phyloP scores from a whole-genome alignment of 208 protist species.

The Balamuthia mandrillaris region DNA sequence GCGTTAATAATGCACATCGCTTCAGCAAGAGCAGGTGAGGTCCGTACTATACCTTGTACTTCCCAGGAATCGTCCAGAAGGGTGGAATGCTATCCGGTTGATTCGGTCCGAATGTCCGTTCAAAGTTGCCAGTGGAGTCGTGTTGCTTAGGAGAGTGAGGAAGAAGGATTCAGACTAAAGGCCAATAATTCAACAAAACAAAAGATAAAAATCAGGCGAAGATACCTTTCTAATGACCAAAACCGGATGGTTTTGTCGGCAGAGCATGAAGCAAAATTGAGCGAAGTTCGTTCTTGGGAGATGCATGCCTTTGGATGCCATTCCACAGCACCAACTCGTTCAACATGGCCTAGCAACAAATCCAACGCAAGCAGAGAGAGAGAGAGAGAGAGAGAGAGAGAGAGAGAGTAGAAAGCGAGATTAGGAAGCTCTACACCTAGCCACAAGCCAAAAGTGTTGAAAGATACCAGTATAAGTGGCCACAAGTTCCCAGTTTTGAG shows the following conservation, averaged over 20 bases:
- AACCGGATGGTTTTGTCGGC: conserved; percentile 51
- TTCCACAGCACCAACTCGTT: conserved; percentile 49
- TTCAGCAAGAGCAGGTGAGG: too few species aligned
- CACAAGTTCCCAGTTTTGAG: conserved; percentile 17
- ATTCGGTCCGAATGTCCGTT: conserved; percentile 51
- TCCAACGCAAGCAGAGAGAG: background rate
- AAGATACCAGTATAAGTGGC: background rate
- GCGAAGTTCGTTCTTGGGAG: background rate
- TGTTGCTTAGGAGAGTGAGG: background rate
- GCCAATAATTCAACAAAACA: too few species aligned
- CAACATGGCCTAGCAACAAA: conserved; percentile 40
- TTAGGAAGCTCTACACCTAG: background rate
- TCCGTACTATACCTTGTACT: conserved; percentile 46
- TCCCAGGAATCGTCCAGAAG: conserved; percentile 41
- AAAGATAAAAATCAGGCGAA: background rate
- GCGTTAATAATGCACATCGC: too few species aligned
- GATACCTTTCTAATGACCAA: conserved; percentile 40
- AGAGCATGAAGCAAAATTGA: conserved; percentile 56
- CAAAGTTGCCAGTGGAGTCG: conserved; percentile 29
- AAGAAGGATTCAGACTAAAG: background rate
- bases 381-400: too few species aligned
- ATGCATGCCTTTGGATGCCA: conserved; percentile 51
- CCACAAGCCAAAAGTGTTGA: background rate
- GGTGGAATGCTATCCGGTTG: conserved; percentile 62
- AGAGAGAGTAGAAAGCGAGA: background rate